Conservation (phyloP, 768 basidiomycete genomes). For the Termitomyces sp. region DNA sequence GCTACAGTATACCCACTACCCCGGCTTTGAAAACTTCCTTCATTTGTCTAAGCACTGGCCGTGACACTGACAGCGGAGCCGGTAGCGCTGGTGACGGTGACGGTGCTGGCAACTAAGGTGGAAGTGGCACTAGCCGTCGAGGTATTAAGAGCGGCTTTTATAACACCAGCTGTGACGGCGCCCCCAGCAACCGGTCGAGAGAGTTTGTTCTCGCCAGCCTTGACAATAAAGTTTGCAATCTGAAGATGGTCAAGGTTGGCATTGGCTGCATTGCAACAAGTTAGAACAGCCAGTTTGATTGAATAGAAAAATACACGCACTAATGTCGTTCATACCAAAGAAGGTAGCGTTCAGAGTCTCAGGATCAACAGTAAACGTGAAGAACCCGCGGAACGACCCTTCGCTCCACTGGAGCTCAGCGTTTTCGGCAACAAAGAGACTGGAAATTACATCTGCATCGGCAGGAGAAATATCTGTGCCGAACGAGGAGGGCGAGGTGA, state of each 20-base stretch:
- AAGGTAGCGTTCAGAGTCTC: not conserved
- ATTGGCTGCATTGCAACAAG: not conserved
- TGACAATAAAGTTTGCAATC: constrained; percentile 7
- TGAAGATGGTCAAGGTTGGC: constrained; percentile 1
- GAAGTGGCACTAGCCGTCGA: not conserved
- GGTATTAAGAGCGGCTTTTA: constrained; percentile 2
- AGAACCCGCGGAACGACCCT: constrained; percentile 1
- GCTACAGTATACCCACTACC: not conserved
- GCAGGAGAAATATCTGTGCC: not conserved
- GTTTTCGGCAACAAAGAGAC: not conserved
- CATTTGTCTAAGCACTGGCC: not conserved
- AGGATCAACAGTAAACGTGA: not conserved
- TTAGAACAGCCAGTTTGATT: not conserved
- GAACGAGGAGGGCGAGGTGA: not conserved
- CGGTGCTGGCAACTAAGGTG: not conserved
- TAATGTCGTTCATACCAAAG: not conserved
- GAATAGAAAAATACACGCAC: not conserved
- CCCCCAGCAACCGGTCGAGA: constrained; percentile 13
- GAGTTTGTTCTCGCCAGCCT: constrained; percentile 9
- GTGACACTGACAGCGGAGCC: not conserved
- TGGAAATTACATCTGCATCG: not conserved
- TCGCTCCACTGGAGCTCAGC: not conserved
- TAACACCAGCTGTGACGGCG: constrained; percentile 5
- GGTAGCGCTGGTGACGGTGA: not conserved
- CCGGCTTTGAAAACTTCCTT: not conserved